phyloP scores from a whole-genome alignment of 352 stramenopile genomes.

The Phytophthora europaea region DNA sequence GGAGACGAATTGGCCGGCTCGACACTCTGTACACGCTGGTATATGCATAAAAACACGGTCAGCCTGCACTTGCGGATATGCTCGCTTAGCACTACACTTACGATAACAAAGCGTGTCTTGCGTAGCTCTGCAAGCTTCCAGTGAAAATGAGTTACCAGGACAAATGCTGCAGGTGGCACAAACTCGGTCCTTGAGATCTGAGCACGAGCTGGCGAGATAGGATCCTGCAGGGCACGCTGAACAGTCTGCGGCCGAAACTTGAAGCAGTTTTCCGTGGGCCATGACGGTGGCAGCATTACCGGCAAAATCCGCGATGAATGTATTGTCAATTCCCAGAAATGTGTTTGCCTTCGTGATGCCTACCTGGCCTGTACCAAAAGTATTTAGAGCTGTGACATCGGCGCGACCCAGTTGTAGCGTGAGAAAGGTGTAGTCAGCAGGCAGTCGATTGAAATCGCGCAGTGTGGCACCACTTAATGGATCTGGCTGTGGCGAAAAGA shows the following conservation, averaged over 20 bases:
- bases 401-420: slow-evolving; percentile 56
- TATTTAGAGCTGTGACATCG: slow-evolving; percentile 49
- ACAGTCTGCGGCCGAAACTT: slow-evolving; percentile 59
- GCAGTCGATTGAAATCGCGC: slow-evolving; percentile 54
- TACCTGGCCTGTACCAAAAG: slow-evolving; percentile 58
- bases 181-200: slow-evolving; percentile 63
- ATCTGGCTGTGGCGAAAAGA: slow-evolving; percentile 63
- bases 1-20: slow-evolving; percentile 52
- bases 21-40: slow-evolving; percentile 80
- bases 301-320: slow-evolving; percentile 63
- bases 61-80: background rate
- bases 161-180: slow-evolving; percentile 71
- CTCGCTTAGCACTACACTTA: slow-evolving; percentile 38
- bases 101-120: slow-evolving; percentile 78
- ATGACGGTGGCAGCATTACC: slow-evolving; percentile 50
- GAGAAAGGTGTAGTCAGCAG: slow-evolving; percentile 70
- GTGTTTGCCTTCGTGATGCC: slow-evolving; percentile 57
- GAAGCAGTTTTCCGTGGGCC: slow-evolving; percentile 35
- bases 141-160: slow-evolving; percentile 63
- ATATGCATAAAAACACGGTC: background rate
- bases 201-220: slow-evolving; percentile 69
- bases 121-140: slow-evolving; percentile 54
- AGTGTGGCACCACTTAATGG: slow-evolving; percentile 57
- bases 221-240: slow-evolving; percentile 51
- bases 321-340: slow-evolving; percentile 50